These are phyloP conservation scores for Xerocomus spinulosus DNA, from an alignment of 768 basidiomycete genomes.

Conservation along the genomic window DNA sequence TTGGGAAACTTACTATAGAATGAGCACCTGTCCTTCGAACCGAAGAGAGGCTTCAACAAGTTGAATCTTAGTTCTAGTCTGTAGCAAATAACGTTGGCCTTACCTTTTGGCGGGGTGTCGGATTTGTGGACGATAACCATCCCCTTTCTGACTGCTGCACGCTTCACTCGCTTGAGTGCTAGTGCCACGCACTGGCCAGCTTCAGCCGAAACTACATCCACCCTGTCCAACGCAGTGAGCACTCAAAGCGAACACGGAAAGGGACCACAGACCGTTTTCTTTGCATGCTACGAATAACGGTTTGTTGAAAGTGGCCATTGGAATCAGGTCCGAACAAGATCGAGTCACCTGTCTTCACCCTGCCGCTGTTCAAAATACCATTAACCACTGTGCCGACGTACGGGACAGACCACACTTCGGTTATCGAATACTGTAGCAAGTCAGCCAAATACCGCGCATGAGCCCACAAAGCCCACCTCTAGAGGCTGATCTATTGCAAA, in stretches of 20 bases:
- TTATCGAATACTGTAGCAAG: conserved; percentile 64
- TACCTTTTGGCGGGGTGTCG: conserved; percentile 74
- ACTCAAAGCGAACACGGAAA: not conserved
- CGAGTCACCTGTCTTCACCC: conserved; percentile 71
- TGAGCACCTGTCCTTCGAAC: conserved; percentile 92
- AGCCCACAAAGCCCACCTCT: conserved; percentile 46
- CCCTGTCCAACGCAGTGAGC: conserved; percentile 41
- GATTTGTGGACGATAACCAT: conserved; percentile 87
- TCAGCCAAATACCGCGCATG: conserved; percentile 5
- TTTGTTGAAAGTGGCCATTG: conserved; percentile 80
- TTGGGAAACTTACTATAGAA: conserved; percentile 88
- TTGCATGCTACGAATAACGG: conserved; percentile 87
- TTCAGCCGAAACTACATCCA: conserved; percentile 77
- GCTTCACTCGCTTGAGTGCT: conserved; percentile 83
- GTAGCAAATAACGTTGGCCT: not conserved
- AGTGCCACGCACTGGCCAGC: conserved; percentile 95
- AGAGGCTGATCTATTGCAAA: conserved; percentile 76
- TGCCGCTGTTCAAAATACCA: conserved; percentile 76
- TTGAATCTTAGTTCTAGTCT: not conserved
- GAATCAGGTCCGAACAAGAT: conserved; percentile 89
- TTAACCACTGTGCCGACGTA: conserved; percentile 84
- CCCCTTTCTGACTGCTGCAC: conserved; percentile 82
- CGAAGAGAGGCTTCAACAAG: conserved; percentile 56
- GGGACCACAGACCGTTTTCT: conserved; percentile 66
- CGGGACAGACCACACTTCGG: conserved; percentile 84